Percentiles rank a stretch among this genome's conserved stretches.
These are phyloP conservation scores for Silene coronaria DNA, from an alignment of 179 eudicot genomes.

Conservation along the genomic window DNA sequence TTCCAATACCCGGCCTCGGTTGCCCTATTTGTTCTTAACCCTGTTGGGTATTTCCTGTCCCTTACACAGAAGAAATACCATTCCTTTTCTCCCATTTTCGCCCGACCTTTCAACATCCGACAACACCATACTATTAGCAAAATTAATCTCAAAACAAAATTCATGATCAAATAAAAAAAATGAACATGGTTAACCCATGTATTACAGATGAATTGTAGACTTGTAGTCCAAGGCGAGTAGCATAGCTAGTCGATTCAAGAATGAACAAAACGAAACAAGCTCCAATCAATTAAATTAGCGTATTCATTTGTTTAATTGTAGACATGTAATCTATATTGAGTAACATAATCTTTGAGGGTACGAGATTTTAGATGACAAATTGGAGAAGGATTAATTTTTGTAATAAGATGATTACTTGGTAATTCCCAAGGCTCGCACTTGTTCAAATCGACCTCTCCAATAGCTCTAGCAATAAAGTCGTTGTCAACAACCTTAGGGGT, in stretches of 20 bases:
- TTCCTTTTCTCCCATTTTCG: conserved; percentile 88
- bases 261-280: too few species aligned
- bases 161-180: too few species aligned
- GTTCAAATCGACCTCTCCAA: conserved; percentile 50
- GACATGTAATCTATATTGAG: too few species aligned
- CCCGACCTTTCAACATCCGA: conserved; percentile 39
- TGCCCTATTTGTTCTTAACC: conserved; percentile 83
- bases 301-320: too few species aligned
- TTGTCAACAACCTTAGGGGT: conserved; percentile 30
- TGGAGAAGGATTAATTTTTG: background rate
- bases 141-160: too few species aligned
- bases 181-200: too few species aligned
- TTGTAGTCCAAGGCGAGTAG: too few species aligned
- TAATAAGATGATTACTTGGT: conserved; percentile 31
- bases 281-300: too few species aligned
- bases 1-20: conserved; percentile 89
- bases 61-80: conserved; percentile 85
- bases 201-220: too few species aligned
- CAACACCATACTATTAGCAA: background rate
- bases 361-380: too few species aligned
- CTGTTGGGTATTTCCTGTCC: conserved; percentile 93
- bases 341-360: too few species aligned
- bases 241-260: too few species aligned
- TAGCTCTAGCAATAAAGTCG: conserved; percentile 36
- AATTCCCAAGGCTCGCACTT: conserved; percentile 50